Evolutionary conservation across 1,284 basidiomycete genomes (phyloP), one percentile per base, ranked within the genome.

Genomic region (Pseudozyma sp.): DNA sequence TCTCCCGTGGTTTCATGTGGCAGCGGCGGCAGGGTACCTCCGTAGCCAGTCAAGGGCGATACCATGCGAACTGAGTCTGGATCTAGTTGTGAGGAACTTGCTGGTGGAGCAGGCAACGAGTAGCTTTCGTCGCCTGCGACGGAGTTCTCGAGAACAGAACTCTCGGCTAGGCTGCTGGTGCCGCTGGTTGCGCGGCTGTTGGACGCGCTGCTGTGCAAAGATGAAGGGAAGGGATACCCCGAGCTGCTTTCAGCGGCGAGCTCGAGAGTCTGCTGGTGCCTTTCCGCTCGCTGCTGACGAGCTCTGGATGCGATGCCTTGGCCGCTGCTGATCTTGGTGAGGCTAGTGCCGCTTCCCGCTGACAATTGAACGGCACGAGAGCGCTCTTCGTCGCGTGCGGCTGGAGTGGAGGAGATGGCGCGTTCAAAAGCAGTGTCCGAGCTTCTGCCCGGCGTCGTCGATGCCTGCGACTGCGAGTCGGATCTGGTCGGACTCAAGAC

Each of bases 111-210:
- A 13, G 73, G 68, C 6, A 75, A 43, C 7, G 47, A 56, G 49
- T 77, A 77, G 50, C 75, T 77, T 42, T 77, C 75, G 44, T 77
- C 75, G 6, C 75, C 75, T 1, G 72, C 75, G 13, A 77, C 39
- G n/a, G 70, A 73, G 10, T 49, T 68, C 16, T 73, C 70, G 37
- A 72, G 16, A 16, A 65, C 46, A 2, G 68, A 67, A 48, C 68
- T 61, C 35, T 71, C 70, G 16, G 64, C 55, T 2, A 58, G 35
- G 37, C 68, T 75, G 44, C 49, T 66, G 14, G 48, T 39, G 5
- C 63, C 52, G 29, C 63, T 72, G 5, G 65, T 63, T 6, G 44
- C 51, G 44, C 68, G 57, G 14, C 72, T 75, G 19, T 51, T 57
- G 24, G 64, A 50, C 1, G 37, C 35, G 46, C 60, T 69, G 62